Evolutionary conservation across 2,329 filamentous ascomycete genomes (phyloP).

Genomic region (Immersiporthe knoxdaviesiana): DNA sequence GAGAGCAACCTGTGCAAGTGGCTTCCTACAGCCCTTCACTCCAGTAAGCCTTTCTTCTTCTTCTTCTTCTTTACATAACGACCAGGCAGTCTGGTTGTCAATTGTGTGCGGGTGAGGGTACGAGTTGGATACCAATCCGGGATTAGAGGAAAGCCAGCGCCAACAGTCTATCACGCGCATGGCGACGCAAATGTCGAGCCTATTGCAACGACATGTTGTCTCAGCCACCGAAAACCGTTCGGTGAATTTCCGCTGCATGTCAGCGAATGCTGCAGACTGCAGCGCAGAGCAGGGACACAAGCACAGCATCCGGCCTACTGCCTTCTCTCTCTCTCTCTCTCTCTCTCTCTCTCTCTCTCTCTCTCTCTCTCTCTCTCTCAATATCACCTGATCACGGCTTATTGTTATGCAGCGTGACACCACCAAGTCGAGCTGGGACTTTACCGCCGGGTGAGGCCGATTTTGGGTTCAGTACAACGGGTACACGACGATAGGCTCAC

Average conservation of each 20-base stretch:
- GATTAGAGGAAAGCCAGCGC: conserved; percentile 9
- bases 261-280: neutral
- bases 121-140: conserved; percentile 15
- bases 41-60: neutral
- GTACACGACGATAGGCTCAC: neutral
- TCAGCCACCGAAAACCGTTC: conserved; percentile 24
- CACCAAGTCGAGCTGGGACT: neutral
- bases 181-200: conserved; percentile 17
- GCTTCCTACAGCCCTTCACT: neutral
- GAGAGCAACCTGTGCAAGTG: neutral
- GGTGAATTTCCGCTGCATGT: neutral
- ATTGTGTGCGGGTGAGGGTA: conserved; percentile 4
- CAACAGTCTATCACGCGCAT: conserved; percentile 10
- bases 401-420: conserved; percentile 12
- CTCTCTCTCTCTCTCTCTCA: neutral
- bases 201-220: conserved; percentile 26
- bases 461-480: neutral
- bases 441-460: neutral
- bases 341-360: neutral
- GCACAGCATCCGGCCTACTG: conserved; percentile 2
- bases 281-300: neutral
- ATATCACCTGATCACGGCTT: neutral
- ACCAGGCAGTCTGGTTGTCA: neutral
- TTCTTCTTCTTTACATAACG: too few relatives aligned
- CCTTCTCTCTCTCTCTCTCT: neutral